These are phyloP conservation scores for Aspergillus sp. DNA, from an alignment of 2,329 filamentous ascomycete species.

Conservation along the genomic window DNA sequence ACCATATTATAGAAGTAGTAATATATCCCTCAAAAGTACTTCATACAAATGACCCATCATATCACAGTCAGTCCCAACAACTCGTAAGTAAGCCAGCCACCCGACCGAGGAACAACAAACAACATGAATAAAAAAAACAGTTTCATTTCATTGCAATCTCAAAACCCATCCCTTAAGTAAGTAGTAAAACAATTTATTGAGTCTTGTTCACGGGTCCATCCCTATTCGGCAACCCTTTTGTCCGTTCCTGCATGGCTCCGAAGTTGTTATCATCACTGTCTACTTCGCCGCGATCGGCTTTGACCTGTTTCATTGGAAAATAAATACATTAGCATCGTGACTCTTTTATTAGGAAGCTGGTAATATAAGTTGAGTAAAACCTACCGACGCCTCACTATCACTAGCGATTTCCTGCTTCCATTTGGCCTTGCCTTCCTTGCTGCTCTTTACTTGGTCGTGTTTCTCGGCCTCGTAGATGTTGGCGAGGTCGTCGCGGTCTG, in stretches of 20 bases:
- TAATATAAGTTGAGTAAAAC: constrained; percentile 24
- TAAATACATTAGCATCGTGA: neutral
- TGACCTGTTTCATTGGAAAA: constrained; percentile 40
- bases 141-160: too few relatives aligned
- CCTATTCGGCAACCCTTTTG: constrained; percentile 47
- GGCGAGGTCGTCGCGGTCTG: constrained; percentile 47
- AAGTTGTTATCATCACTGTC: constrained; percentile 47
- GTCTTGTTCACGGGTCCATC: constrained; percentile 42
- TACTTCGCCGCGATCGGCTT: constrained; percentile 60
- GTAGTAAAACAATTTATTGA: constrained; percentile 7
- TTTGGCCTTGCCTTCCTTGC: constrained; percentile 64
- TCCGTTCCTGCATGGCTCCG: constrained; percentile 59
- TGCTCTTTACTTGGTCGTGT: constrained; percentile 58
- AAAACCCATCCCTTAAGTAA: too few relatives aligned
- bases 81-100: too few relatives aligned
- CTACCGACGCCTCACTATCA: constrained; percentile 74
- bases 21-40: too few relatives aligned
- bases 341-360: neutral
- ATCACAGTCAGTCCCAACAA: too few relatives aligned
- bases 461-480: constrained; percentile 57
- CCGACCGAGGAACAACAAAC: too few relatives aligned
- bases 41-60: too few relatives aligned
- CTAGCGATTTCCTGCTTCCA: constrained; percentile 79
- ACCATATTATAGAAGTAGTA: too few relatives aligned
- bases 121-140: too few relatives aligned